Evolutionary conservation across 805 yeast species (phyloP).

Genomic region (Blastobotrys terrestris): DNA sequence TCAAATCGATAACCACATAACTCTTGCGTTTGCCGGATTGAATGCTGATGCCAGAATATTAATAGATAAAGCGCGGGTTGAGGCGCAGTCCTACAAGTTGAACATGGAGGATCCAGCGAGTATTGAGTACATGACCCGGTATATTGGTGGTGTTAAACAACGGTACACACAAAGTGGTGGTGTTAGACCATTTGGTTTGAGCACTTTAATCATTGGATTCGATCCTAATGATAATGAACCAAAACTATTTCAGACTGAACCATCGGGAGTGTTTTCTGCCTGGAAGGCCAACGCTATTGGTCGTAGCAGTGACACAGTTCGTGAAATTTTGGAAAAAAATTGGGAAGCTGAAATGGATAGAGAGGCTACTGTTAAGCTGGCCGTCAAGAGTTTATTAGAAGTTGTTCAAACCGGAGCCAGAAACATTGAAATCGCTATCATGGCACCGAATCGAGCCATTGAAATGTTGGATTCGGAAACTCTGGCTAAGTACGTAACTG

Average conservation of each 20-base stretch:
- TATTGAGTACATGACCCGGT: conserved; percentile 85
- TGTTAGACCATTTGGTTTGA: conserved; percentile 95
- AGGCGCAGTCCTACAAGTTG: conserved; percentile 90
- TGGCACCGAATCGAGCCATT: conserved; percentile 62
- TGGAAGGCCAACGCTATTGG: conserved; percentile 99
- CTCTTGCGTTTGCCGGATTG: conserved; percentile 92
- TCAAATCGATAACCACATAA: conserved; percentile 82
- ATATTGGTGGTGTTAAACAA: conserved; percentile 97
- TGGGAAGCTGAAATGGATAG: conserved; percentile 55
- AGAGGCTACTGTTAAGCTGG: conserved; percentile 69
- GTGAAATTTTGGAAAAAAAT: conserved; percentile 90
- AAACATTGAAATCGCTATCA: conserved; percentile 86
- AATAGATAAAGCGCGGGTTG: conserved; percentile 91
- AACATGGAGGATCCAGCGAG: conserved; percentile 93
- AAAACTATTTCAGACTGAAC: conserved; percentile 88
- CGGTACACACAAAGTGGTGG: conserved; percentile 97
- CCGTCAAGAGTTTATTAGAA: conserved; percentile 83
- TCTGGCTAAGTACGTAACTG: conserved; percentile 67
- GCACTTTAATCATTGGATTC: conserved; percentile 93
- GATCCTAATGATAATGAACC: conserved; percentile 81
- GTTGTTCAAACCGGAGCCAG: conserved; percentile 98
- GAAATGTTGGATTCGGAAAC: conserved; percentile 59
- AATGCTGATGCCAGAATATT: conserved; percentile 97
- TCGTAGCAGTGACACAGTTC: conserved; percentile 87
- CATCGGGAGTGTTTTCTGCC: conserved; percentile 93